phyloP scores from a whole-genome alignment of 1,284 basidiomycete species.

The Microbotryum intermedium region DNA sequence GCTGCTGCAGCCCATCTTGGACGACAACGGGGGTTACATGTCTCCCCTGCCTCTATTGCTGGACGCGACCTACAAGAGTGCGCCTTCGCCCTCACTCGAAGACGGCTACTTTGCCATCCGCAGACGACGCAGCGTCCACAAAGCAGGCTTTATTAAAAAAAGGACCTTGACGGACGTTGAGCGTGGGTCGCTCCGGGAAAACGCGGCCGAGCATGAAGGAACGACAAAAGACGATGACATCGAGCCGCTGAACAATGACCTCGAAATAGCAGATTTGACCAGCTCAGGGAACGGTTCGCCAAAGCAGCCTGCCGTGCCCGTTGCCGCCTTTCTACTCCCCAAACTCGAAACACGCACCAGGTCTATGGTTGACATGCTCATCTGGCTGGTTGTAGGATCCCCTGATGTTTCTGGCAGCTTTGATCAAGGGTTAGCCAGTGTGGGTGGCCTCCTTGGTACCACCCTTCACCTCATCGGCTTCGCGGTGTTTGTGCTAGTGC shows the following conservation, averaged over 20 bases:
- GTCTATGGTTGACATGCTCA: conserved; percentile 5
- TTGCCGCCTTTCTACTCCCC: background rate
- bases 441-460: conserved; percentile 20
- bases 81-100: background rate
- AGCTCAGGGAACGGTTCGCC: background rate
- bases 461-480: conserved; percentile 21
- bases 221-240: too few species aligned
- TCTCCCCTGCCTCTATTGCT: background rate
- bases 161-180: too few species aligned
- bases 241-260: too few species aligned
- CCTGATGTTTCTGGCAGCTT: background rate
- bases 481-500: conserved; percentile 17
- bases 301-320: background rate
- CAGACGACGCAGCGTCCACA: background rate
- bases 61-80: background rate
- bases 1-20: background rate
- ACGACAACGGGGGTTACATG: background rate
- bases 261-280: too few species aligned
- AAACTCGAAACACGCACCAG: background rate
- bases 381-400: conserved; percentile 17
- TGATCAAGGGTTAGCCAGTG: conserved; percentile 1
- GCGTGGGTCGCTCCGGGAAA: too few species aligned
- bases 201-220: too few species aligned
- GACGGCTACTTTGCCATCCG: conserved; percentile 7
- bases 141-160: too few species aligned